Base-by-base conservation (phyloP, 306 rosid species). In the Styphnolobium japonicum region DNA sequence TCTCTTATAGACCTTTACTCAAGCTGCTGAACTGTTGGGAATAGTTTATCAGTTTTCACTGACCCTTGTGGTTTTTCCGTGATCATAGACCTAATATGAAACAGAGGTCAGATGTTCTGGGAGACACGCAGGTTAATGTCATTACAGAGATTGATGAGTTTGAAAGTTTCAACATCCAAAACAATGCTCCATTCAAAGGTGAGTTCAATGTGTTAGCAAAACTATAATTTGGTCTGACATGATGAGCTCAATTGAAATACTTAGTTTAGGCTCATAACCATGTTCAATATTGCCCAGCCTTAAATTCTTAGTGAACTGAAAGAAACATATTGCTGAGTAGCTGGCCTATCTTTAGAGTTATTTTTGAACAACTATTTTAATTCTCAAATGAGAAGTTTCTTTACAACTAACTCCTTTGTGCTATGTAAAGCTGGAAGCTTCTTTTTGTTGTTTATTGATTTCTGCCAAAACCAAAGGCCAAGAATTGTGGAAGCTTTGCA, bases 151-250 rank as follows among this genome's bases (percentile, higher is more conserved):
- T 27, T 80, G 81, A 67, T 62, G 72, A 73, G 75, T 82, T 86
- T 45, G 76, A 37, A 62, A 21, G 64, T 76, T 76, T 81, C 25
- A 70, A 76, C 64, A 67, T 76, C 84, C 86, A 81, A 82, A 84
- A 77, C 77, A 78, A 31, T 31, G 81, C 79, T 34, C 67, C 88
- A 80, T 53, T 52, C 53, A 74, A 83, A 72, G 97, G 99, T 92
- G 80, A 80, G 78, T 70, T 49, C 34, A 63, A 56, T 37, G 19
- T 82, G 57, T 68, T 71, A 22, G 65, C 23, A 55, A 60, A 82
- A 61, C 25, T 77, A 18, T 46, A 25, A 43, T 75, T 74, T 79
- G 25, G 42, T 66, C 61, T 36, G 67, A 39, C 14, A 67, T 39
- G 43, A 71, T 78, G 49, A 19, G 49, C 40, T 75, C 66, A 57